Conservation (phyloP, 2,329 filamentous ascomycete genomes). For the Aspergillus oerlinghausenensis region DNA sequence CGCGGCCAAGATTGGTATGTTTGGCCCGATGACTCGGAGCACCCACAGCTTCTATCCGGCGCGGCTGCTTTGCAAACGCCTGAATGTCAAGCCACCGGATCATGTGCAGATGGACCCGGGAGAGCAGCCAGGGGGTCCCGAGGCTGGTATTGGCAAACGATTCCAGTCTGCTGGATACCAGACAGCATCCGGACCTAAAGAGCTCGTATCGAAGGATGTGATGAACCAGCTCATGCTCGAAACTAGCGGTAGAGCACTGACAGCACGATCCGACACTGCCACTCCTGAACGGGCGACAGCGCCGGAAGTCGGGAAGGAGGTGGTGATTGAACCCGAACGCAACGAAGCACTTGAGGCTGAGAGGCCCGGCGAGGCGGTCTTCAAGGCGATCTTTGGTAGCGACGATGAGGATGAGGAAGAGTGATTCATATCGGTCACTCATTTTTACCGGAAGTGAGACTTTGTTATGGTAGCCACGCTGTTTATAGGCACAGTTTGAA, state of each 20-base stretch:
- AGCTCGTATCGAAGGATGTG: constrained; percentile 51
- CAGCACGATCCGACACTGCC: constrained; percentile 7
- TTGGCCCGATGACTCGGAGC: constrained; percentile 77
- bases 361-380: constrained; percentile 73
- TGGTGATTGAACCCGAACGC: constrained; percentile 62
- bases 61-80: constrained; percentile 85
- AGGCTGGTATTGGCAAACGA: constrained; percentile 17
- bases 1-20: constrained; percentile 88
- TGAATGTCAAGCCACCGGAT: constrained; percentile 75
- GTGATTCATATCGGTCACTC: background rate
- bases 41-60: constrained; percentile 71
- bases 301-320: constrained; percentile 14
- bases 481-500: too few relatives aligned
- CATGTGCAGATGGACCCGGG: constrained; percentile 57
- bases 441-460: background rate
- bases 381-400: constrained; percentile 90
- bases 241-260: constrained; percentile 24
- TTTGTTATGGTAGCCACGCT: too few relatives aligned
- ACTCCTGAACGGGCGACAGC: constrained; percentile 9
- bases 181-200: constrained; percentile 31
- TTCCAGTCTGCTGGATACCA: constrained; percentile 33
- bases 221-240: constrained; percentile 54
- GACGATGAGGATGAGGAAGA: constrained; percentile 63
- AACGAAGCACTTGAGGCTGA: constrained; percentile 75
- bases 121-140: constrained; percentile 31